Evolutionary conservation across 2,329 filamentous ascomycete species (phyloP).

Genomic region (Trichoderma afroharzianum): DNA sequence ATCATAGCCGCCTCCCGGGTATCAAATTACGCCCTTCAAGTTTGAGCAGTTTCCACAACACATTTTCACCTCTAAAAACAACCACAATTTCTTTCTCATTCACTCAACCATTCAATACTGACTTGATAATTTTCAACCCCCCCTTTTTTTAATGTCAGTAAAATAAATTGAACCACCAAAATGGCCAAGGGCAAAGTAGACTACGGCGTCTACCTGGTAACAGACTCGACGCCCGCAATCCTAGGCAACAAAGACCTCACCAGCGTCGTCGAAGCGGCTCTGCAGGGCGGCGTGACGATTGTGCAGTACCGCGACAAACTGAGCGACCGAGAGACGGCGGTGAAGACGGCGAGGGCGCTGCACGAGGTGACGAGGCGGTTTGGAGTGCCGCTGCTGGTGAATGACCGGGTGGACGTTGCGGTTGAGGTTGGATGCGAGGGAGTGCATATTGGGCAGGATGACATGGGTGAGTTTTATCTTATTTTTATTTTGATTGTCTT

Average conservation of each 20-base stretch:
- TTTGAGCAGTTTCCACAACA: background rate
- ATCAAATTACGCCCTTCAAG: background rate
- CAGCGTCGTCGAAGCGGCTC: conserved; percentile 68
- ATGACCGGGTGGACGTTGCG: conserved; percentile 88
- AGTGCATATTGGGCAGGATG: conserved; percentile 92
- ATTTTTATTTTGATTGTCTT: background rate
- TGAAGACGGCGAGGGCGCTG: conserved; percentile 66
- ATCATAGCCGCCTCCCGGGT: conserved; percentile 6
- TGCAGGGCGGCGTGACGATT: conserved; percentile 76
- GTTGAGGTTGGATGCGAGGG: conserved; percentile 83
- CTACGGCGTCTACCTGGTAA: conserved; percentile 86
- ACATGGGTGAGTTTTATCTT: conserved; percentile 61
- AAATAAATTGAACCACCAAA: no score
- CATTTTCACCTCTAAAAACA: background rate
- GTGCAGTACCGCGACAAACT: conserved; percentile 92
- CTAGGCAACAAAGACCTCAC: conserved; percentile 68
- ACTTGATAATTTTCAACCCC: background rate
- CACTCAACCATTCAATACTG: no score
- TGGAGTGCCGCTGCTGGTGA: conserved; percentile 80
- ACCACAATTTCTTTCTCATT: background rate
- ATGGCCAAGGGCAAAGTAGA: conserved; percentile 45
- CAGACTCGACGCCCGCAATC: conserved; percentile 84
- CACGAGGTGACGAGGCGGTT: conserved; percentile 66
- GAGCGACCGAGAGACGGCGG: conserved; percentile 66
- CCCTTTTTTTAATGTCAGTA: no score